A percentile compares a stretch with the other conserved stretches of the same genome.
Evolutionary conservation across 2,329 filamentous ascomycete species (phyloP).

Genomic region (Aspergillus felis): DNA sequence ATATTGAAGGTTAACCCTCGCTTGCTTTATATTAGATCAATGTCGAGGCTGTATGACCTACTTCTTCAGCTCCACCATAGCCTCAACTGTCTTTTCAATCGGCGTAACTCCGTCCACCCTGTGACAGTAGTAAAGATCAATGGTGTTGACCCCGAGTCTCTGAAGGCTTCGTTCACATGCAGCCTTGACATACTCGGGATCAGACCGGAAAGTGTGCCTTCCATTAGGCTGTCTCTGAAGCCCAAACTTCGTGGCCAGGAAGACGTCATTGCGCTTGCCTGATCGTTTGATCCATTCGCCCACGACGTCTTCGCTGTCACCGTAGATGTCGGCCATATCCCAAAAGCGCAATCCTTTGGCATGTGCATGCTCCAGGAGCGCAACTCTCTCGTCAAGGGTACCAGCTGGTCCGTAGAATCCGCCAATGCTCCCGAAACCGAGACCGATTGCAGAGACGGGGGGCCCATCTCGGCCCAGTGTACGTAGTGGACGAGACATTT

Average conservation of each 20-base stretch:
- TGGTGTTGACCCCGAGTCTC: conserved; percentile 33
- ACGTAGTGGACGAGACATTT: conserved; percentile 2
- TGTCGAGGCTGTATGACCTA: conserved; percentile 7
- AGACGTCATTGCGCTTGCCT: conserved; percentile 38
- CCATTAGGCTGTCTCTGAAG: conserved; percentile 17
- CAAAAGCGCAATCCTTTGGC: conserved; percentile 27
- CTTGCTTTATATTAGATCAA: background rate
- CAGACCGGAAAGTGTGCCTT: conserved; percentile 25
- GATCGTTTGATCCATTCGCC: conserved; percentile 40
- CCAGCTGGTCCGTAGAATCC: conserved; percentile 17
- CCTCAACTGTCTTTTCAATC: conserved; percentile 43
- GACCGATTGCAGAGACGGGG: conserved; percentile 18
- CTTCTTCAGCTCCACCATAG: conserved; percentile 43
- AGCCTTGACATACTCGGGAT: conserved; percentile 33
- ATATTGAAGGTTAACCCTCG: background rate
- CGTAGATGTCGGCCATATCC: conserved; percentile 33
- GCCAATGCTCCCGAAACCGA: conserved; percentile 22
- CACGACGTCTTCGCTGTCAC: conserved; percentile 25
- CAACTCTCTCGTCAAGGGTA: conserved; percentile 11
- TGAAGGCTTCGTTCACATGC: conserved; percentile 35
- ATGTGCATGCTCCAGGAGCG: conserved; percentile 29
- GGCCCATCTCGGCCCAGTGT: conserved; percentile 18
- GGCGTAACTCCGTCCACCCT: conserved; percentile 42
- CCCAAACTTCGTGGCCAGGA: conserved; percentile 40
- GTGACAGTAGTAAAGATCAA: conserved; percentile 46